These are phyloP conservation scores for Brassica juncea DNA, from an alignment of 345 rosid species.

Conservation along the genomic window DNA sequence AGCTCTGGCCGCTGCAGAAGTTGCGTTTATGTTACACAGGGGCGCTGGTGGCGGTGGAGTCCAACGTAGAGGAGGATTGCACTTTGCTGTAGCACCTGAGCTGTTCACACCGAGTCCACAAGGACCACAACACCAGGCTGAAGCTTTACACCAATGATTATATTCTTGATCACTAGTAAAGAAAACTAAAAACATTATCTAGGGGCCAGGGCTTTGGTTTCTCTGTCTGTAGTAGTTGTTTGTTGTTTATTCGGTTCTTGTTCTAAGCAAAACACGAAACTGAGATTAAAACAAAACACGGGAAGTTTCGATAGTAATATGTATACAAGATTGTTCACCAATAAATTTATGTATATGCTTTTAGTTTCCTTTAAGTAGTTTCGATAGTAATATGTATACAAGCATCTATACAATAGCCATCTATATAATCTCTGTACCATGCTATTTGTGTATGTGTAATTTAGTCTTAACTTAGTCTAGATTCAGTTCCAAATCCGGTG, in stretches of 20 bases:
- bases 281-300: slow-evolving; percentile 4
- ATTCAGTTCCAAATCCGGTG: background rate
- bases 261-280: slow-evolving; percentile 14
- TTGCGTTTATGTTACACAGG: slow-evolving; percentile 77
- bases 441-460: background rate
- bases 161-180: background rate
- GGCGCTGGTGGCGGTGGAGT: slow-evolving; percentile 50
- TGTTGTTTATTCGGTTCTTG: slow-evolving; percentile 26
- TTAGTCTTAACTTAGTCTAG: too few relatives aligned
- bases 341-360: background rate
- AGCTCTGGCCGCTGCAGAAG: slow-evolving; percentile 81
- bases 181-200: background rate
- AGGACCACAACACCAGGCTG: slow-evolving; percentile 16
- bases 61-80: slow-evolving; percentile 62
- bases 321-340: slow-evolving; percentile 21
- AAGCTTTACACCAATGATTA: slow-evolving; percentile 18
- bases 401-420: background rate
- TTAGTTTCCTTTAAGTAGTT: background rate
- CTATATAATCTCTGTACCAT: background rate
- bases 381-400: background rate
- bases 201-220: background rate
- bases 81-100: slow-evolving; percentile 70
- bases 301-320: too few relatives aligned
- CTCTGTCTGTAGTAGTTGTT: slow-evolving; percentile 20
- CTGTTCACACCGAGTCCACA: slow-evolving; percentile 39